Evolutionary conservation across 768 basidiomycete genomes (phyloP).

Genomic region (Panaeolus cyanescens): DNA sequence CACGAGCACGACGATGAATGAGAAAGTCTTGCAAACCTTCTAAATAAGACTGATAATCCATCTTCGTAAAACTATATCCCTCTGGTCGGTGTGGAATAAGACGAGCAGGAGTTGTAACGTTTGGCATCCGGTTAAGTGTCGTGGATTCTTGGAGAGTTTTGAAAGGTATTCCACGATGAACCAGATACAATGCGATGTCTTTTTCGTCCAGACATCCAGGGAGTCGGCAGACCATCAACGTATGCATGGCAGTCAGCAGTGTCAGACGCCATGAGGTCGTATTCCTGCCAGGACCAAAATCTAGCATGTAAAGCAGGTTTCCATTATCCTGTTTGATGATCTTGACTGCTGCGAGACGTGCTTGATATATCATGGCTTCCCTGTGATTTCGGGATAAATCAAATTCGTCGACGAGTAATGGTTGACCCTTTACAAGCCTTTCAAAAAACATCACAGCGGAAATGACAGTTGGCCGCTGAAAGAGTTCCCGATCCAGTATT

Average conservation of each 20-base stretch:
- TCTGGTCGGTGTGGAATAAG: background rate
- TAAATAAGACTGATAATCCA: slow-evolving; percentile 11
- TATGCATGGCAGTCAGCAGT: background rate
- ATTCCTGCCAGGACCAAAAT: background rate
- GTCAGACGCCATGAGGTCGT: slow-evolving; percentile 1
- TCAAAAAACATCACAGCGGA: slow-evolving; percentile 1
- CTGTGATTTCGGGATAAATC: background rate
- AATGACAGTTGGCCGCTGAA: slow-evolving; percentile 1
- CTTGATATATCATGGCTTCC: background rate
- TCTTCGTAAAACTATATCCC: background rate
- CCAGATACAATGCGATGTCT: slow-evolving; percentile 4
- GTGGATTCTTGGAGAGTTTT: background rate
- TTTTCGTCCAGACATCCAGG: background rate
- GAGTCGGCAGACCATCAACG: slow-evolving; percentile 1
- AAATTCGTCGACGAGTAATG: slow-evolving; percentile 3
- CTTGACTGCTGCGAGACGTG: background rate
- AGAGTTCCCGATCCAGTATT: background rate
- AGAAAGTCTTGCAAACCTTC: slow-evolving; percentile 1
- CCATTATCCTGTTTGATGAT: background rate
- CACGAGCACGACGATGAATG: slow-evolving; percentile 8
- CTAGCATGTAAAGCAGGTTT: background rate
- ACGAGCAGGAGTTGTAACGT: background rate
- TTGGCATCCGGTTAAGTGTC: background rate
- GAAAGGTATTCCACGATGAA: slow-evolving; percentile 6
- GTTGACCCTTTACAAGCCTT: background rate